Base-by-base conservation (phyloP, 768 basidiomycete species). In the Leccinellum luteum region DNA sequence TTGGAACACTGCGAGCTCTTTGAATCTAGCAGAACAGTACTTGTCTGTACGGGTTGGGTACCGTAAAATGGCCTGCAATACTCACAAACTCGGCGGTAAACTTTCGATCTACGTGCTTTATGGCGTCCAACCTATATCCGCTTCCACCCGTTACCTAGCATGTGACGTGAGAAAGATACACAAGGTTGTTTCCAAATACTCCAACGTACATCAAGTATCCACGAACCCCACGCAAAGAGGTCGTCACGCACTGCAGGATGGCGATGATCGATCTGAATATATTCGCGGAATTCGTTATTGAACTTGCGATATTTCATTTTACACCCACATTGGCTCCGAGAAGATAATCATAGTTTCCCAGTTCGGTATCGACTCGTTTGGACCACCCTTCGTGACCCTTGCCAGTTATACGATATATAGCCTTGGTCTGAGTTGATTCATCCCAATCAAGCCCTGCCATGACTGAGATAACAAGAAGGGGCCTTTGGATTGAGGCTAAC, bases 91-190 rank as follows among this genome's bases (percentile, higher is more conserved):
- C 76, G 3, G 82, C 66, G n/a, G 89, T 72, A 64, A 92, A 92
- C 23, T 75, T 73, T 56, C 80, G 76, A 70, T 94, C 90, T 51
- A 90, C 86, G 62, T 97, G 94, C 69, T 96, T 97, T 62, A 94
- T 89, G 17, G 94, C 94, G 67, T 96, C 94, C 28, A 96, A 78
- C 50, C 93, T 81, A 70, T 94, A 93, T 13, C 94, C 94, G 31
- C 73, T 72, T 12, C 82, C 86, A 8, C 81, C 82, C 3, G 86
- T 89, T 1, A 82, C 85, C 90, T 92, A 52, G 30, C 53, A 19
- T 54, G 23, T 12, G 12, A 14, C 1, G 8, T 51, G n/a, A 58
- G 48, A 49, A 28, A 45, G 14, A 59, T 28, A 60, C 3, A 21
- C 12, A 59, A 51, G 13, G 3, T 27, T 51, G 15, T 43, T 43